These are phyloP conservation scores for Botrytis paeoniae DNA, from an alignment of 2,329 filamentous ascomycete genomes.

Conservation along the genomic window DNA sequence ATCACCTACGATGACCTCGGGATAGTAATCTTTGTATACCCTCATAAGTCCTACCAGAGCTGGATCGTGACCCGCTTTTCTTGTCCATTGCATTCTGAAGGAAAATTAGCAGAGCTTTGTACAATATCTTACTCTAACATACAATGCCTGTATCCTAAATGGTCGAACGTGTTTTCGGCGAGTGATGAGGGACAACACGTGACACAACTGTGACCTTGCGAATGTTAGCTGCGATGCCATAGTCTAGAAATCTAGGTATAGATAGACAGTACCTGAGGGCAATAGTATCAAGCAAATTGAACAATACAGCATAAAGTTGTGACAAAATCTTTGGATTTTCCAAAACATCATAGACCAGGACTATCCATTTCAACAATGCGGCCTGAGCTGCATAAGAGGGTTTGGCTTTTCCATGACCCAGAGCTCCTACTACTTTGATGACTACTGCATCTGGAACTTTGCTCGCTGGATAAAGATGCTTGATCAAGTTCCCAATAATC, in stretches of 20 bases:
- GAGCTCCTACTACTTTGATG: conserved; percentile 64
- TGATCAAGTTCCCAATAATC: conserved; percentile 65
- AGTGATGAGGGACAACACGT: conserved; percentile 75
- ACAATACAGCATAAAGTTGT: conserved; percentile 71
- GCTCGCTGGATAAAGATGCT: conserved; percentile 71
- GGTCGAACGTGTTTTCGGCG: conserved; percentile 79
- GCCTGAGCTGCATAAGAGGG: conserved; percentile 67
- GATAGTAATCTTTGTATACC: conserved; percentile 89
- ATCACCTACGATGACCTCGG: conserved; percentile 78
- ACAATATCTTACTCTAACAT: conserved; percentile 34
- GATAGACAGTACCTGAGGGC: conserved; percentile 57
- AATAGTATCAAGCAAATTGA: conserved; percentile 78
- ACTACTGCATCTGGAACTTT: conserved; percentile 59
- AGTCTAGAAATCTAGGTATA: background rate
- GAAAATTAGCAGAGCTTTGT: conserved; percentile 19
- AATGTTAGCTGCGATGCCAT: conserved; percentile 15
- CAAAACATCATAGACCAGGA: conserved; percentile 70
- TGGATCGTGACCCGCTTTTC: conserved; percentile 68
- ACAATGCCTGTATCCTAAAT: conserved; percentile 77
- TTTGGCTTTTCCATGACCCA: conserved; percentile 77
- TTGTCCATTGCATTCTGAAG: conserved; percentile 53
- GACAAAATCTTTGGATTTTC: conserved; percentile 62
- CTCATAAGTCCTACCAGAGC: conserved; percentile 70
- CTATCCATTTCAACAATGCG: conserved; percentile 72
- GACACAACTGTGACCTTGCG: conserved; percentile 54